Evolutionary conservation across 2,329 filamentous ascomycete genomes (phyloP).

Genomic region (Balansia obtecta): DNA sequence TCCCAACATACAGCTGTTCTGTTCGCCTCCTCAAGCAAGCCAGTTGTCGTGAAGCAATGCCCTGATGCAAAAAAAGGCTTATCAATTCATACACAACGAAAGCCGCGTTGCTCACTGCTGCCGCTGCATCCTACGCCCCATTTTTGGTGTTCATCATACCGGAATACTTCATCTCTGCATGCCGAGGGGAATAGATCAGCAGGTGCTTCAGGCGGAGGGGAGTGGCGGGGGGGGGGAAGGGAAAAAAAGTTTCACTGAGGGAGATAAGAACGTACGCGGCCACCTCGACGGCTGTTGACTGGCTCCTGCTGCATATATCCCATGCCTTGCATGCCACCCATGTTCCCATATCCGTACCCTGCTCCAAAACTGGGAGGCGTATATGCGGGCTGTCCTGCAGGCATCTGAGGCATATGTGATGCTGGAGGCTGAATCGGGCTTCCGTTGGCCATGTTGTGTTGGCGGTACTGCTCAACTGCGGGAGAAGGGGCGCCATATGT

Average conservation of each 20-base stretch:
- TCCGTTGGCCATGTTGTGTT: conserved; percentile 36
- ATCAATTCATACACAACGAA: neutral
- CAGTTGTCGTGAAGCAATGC: neutral
- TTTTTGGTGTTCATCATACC: neutral
- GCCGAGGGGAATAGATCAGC: neutral
- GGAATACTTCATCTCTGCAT: conserved; percentile 15
- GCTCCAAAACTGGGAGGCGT: conserved; percentile 38
- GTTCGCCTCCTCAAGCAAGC: neutral
- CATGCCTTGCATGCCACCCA: conserved; percentile 35
- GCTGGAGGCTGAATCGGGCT: conserved; percentile 36
- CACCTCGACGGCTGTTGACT: conserved; percentile 38
- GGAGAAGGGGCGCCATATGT: conserved; percentile 37
- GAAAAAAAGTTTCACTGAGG: neutral
- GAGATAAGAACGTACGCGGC: conserved; percentile 36
- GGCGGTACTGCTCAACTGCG: conserved; percentile 43
- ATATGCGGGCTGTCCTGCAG: conserved; percentile 30
- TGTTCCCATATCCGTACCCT: conserved; percentile 32
- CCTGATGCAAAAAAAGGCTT: neutral
- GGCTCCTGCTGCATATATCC: conserved; percentile 43
- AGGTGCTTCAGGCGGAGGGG: neutral
- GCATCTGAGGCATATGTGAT: conserved; percentile 27
- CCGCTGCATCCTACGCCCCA: neutral
- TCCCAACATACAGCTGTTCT: conserved; percentile 1
- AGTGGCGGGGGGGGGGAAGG: no score
- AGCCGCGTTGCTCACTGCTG: neutral